phyloP scores from a whole-genome alignment of 2,329 filamentous ascomycete species.

The Fusarium sp. region DNA sequence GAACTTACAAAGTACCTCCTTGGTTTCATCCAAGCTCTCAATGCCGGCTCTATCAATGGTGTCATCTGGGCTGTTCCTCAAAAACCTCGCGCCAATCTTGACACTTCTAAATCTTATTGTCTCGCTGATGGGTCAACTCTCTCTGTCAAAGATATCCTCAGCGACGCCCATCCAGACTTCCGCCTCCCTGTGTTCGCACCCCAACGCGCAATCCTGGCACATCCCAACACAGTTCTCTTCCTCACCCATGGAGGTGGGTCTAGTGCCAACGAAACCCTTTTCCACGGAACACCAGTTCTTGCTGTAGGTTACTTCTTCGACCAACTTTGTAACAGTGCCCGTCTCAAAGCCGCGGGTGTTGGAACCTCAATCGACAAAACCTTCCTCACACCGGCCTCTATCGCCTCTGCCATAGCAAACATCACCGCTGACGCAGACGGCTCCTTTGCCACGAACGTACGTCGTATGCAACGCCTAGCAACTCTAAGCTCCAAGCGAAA shows the following conservation, averaged over 20 bases:
- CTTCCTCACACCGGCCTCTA: constrained; percentile 47
- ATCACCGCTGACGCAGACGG: constrained; percentile 48
- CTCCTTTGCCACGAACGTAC: constrained; percentile 46
- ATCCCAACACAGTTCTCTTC: constrained; percentile 49
- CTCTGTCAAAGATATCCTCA: constrained; percentile 39
- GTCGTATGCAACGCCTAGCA: constrained; percentile 54
- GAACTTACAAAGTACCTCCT: constrained; percentile 49
- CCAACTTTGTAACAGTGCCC: constrained; percentile 53
- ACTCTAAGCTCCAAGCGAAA: constrained; percentile 51
- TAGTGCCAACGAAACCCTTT: constrained; percentile 55
- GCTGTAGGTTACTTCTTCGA: constrained; percentile 55
- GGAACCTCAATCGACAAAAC: constrained; percentile 52
- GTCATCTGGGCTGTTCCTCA: constrained; percentile 52
- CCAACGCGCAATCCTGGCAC: constrained; percentile 54
- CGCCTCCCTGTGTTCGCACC: constrained; percentile 52
- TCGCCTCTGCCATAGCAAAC: constrained; percentile 43
- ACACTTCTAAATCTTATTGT: constrained; percentile 22
- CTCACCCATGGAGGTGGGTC: constrained; percentile 56
- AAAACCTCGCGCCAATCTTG: constrained; percentile 40
- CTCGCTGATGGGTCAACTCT: constrained; percentile 19
- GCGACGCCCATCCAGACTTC: constrained; percentile 45
- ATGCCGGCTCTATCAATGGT: constrained; percentile 49
- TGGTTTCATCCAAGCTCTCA: constrained; percentile 45
- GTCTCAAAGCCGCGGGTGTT: constrained; percentile 50
- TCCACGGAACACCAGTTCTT: constrained; percentile 53